Evolutionary conservation across 2,329 filamentous ascomycete genomes (phyloP).

Genomic region (Neonectria punicea): DNA sequence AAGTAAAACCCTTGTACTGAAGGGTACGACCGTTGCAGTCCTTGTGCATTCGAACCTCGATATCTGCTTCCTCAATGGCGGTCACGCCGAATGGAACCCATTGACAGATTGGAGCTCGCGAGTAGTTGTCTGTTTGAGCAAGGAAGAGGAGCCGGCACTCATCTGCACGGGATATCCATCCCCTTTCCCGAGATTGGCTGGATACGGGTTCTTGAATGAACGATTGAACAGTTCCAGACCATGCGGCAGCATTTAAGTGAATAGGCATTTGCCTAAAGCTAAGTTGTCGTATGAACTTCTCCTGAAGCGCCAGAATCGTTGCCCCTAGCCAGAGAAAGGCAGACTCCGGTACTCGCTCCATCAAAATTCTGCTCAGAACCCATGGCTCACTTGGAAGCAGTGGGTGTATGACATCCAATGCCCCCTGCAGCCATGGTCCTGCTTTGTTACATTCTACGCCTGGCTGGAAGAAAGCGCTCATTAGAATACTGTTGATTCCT

Average conservation of each 20-base stretch:
- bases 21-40: not conserved
- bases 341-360: not conserved
- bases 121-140: not conserved
- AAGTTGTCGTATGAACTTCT: not conserved
- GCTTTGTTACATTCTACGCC: slow-evolving; percentile 1
- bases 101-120: not conserved
- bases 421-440: not conserved
- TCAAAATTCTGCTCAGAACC: not conserved
- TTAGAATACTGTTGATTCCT: not conserved
- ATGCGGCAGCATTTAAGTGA: not conserved
- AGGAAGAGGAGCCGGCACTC: slow-evolving; percentile 6
- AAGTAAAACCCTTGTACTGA: slow-evolving; percentile 6
- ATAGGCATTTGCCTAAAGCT: not conserved
- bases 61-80: not conserved
- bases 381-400: not conserved
- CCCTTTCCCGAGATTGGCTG: not conserved
- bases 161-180: not conserved
- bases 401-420: not conserved
- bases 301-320: not conserved
- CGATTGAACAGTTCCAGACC: not conserved
- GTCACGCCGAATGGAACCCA: slow-evolving; percentile 8
- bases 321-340: not conserved
- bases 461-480: not conserved
- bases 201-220: slow-evolving; percentile 1
- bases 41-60: not conserved